Evolutionary conservation across 1,284 basidiomycete species (phyloP).

Genomic region (Ustilago cynodontis): DNA sequence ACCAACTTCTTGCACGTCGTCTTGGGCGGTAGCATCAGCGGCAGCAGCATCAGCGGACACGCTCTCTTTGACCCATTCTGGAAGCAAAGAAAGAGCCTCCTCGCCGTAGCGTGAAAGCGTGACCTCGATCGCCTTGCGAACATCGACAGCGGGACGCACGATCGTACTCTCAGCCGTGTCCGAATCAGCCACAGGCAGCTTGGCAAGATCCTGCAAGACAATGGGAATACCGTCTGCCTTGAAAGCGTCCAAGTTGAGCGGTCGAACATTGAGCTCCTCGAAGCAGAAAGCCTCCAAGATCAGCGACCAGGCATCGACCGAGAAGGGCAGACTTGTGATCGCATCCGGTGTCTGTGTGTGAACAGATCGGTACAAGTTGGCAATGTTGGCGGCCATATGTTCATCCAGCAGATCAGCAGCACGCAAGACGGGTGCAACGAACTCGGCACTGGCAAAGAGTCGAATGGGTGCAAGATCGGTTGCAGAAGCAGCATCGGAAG

Average conservation of each 20-base stretch:
- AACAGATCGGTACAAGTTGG: conserved; percentile 39
- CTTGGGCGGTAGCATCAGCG: background rate
- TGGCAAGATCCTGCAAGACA: conserved; percentile 35
- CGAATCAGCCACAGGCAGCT: conserved; percentile 21
- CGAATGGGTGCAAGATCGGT: conserved; percentile 18
- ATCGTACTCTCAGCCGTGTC: background rate
- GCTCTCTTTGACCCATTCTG: conserved; percentile 24
- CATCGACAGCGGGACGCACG: conserved; percentile 16
- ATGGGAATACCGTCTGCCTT: conserved; percentile 40
- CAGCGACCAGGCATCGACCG: conserved; percentile 30
- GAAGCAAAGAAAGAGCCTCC: conserved; percentile 35
- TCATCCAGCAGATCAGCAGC: conserved; percentile 43
- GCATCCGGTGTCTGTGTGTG: conserved; percentile 23
- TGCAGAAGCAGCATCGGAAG: conserved; percentile 5
- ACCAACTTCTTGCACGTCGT: conserved; percentile 3
- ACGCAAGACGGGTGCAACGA: conserved; percentile 39
- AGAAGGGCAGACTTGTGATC: conserved; percentile 30
- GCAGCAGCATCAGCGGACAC: background rate
- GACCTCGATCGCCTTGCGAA: conserved; percentile 20
- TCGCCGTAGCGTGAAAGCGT: conserved; percentile 37
- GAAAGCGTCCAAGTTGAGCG: conserved; percentile 44
- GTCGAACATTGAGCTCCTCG: conserved; percentile 44
- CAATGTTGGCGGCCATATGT: conserved; percentile 31
- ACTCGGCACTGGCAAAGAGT: conserved; percentile 45
- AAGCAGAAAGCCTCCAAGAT: conserved; percentile 53